Conservation (phyloP, 225 moss, liverwort and hornwort species). For the Straminergon stramineum region DNA sequence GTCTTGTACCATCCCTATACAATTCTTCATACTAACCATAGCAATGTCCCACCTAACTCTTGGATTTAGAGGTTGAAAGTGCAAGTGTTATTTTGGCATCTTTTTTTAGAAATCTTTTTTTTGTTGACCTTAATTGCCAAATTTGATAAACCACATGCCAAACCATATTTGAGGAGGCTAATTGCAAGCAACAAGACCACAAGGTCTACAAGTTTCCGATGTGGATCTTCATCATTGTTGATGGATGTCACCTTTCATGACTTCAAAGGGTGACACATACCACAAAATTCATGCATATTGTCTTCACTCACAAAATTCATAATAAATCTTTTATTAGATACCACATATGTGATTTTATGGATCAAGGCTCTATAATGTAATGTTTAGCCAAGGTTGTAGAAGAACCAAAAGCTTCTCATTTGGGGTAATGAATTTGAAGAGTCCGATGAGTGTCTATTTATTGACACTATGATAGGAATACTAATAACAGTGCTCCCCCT, state of each 20-base stretch:
- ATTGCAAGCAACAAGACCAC: background rate
- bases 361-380: background rate
- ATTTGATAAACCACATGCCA: background rate
- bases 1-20: background rate
- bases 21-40: background rate
- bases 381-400: fast-evolving
- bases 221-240: background rate
- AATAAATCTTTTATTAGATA: background rate
- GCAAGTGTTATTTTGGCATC: background rate
- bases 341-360: too few relatives aligned
- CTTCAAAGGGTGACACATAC: background rate
- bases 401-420: fast-evolving
- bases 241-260: background rate
- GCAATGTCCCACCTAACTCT: background rate
- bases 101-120: background rate
- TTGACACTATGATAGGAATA: too few relatives aligned
- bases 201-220: background rate
- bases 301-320: background rate
- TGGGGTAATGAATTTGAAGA: background rate
- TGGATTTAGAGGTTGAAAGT: background rate
- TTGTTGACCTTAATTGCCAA: fast-evolving
- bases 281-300: background rate
- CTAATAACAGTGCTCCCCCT: too few relatives aligned
- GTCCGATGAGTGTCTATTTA: background rate
- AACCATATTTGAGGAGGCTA: background rate